These are phyloP conservation scores for Candida sphagnicola DNA, from an alignment of 805 yeast genomes.

Conservation along the genomic window DNA sequence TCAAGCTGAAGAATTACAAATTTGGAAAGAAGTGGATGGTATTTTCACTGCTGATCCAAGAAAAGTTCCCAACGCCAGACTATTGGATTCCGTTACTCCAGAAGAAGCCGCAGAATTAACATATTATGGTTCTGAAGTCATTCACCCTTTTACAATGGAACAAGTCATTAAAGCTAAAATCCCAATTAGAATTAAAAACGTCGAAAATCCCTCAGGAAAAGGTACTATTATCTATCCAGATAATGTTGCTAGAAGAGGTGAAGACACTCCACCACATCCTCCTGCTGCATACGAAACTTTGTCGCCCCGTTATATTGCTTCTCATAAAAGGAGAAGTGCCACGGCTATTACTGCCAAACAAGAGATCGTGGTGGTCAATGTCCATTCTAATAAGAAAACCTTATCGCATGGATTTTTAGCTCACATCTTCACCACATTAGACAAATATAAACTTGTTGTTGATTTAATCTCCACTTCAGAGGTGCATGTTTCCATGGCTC, in stretches of 20 bases:
- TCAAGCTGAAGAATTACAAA: slow-evolving; percentile 89
- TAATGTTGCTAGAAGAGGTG: slow-evolving; percentile 79
- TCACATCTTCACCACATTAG: slow-evolving; percentile 80
- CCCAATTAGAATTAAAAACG: slow-evolving; percentile 95
- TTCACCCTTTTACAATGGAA: slow-evolving; percentile 99
- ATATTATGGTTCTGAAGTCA: slow-evolving; percentile 96
- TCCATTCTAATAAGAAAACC: slow-evolving; percentile 91
- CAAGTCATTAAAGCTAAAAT: slow-evolving; percentile 95
- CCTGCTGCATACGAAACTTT: slow-evolving; percentile 67
- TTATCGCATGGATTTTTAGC: slow-evolving; percentile 95
- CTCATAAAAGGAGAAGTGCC: slow-evolving; percentile 59
- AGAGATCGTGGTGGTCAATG: slow-evolving; percentile 85
- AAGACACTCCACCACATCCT: slow-evolving; percentile 91
- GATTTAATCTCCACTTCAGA: slow-evolving; percentile 96
- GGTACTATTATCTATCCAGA: slow-evolving; percentile 96
- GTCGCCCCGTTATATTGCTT: slow-evolving; percentile 30
- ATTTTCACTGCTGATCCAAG: slow-evolving; percentile 98
- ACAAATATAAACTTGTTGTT: slow-evolving; percentile 80
- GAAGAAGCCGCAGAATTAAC: slow-evolving; percentile 99
- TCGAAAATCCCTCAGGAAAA: slow-evolving; percentile 84
- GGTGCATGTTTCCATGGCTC: slow-evolving; percentile 97
- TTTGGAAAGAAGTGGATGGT: slow-evolving; percentile 99
- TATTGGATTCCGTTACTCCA: slow-evolving; percentile 86
- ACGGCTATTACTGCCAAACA: slow-evolving; percentile 96
- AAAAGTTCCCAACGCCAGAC: slow-evolving; percentile 84